These are phyloP conservation scores for Calonectria pseudoreteaudii DNA, from an alignment of 2,329 filamentous ascomycete genomes.

Conservation along the genomic window DNA sequence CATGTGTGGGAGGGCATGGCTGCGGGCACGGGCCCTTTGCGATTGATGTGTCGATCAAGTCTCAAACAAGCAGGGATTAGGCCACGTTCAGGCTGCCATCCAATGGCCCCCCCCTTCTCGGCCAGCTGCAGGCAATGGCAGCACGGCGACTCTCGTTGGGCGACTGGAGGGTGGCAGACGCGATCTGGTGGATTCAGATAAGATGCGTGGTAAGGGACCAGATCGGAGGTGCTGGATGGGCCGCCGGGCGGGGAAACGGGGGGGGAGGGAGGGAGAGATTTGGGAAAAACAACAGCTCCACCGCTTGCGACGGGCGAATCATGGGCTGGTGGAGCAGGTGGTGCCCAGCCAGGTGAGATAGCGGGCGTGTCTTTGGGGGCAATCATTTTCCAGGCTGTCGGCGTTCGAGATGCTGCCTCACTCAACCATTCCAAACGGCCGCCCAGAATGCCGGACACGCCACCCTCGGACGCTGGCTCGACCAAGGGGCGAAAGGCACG, in stretches of 20 bases:
- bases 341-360: not conserved
- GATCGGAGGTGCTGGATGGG: not conserved
- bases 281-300: not conserved
- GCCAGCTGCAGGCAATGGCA: constrained; percentile 2
- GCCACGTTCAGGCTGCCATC: not conserved
- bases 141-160: not conserved
- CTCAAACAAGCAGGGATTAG: not conserved
- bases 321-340: not conserved
- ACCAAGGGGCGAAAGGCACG: constrained; percentile 36
- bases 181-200: constrained; percentile 25
- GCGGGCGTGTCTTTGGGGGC: not conserved
- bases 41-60: not conserved
- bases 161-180: constrained; percentile 8
- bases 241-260: constrained; percentile 2
- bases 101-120: not conserved
- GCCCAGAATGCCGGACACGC: constrained; percentile 28
- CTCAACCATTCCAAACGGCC: constrained; percentile 2
- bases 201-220: not conserved
- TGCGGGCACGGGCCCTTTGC: not conserved
- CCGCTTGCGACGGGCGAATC: not conserved
- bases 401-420: constrained; percentile 5
- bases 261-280: too few species aligned
- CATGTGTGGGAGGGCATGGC: not conserved
- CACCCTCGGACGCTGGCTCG: constrained; percentile 15
- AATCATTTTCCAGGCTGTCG: constrained; percentile 1